phyloP scores from a whole-genome alignment of 2,329 filamentous ascomycete species.

The Chaetomium sp. region DNA sequence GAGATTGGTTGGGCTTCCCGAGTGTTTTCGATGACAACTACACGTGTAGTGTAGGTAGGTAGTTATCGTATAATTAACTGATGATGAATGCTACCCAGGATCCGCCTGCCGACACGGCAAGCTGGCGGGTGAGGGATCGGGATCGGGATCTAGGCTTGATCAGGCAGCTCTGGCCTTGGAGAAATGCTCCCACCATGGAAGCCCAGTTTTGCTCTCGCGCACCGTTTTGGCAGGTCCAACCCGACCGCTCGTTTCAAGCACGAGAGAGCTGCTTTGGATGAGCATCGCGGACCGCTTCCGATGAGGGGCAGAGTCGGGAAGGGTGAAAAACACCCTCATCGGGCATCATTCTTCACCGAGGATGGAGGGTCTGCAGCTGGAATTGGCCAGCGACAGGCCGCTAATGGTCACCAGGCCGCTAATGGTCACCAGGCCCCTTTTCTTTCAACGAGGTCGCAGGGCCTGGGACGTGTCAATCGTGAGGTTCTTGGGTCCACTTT shows the following conservation, averaged over 20 bases:
- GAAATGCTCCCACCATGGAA: too few relatives aligned
- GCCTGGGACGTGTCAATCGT: constrained; percentile 3
- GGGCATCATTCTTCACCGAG: not conserved
- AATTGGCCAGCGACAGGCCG: constrained; percentile 7
- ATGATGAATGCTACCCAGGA: too few relatives aligned
- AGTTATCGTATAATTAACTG: too few relatives aligned
- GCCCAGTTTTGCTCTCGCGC: not conserved
- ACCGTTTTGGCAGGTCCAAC: not conserved
- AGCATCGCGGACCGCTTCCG: not conserved
- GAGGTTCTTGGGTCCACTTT: constrained; percentile 7
- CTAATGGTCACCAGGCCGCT: not conserved
- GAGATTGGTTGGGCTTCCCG: too few relatives aligned
- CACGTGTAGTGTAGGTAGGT: too few relatives aligned
- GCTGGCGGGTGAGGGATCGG: too few relatives aligned
- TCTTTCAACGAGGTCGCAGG: not conserved
- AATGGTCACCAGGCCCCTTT: not conserved
- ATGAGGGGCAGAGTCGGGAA: not conserved
- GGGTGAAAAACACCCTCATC: not conserved
- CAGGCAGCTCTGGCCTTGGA: too few relatives aligned
- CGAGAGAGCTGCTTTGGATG: not conserved
- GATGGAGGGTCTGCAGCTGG: constrained; percentile 1
- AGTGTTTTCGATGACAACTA: too few relatives aligned
- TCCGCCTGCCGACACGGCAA: too few relatives aligned
- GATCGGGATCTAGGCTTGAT: too few relatives aligned
- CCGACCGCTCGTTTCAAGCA: not conserved